Conservation (phyloP, 1,284 basidiomycete species). For the Schizophyllum amplum region DNA sequence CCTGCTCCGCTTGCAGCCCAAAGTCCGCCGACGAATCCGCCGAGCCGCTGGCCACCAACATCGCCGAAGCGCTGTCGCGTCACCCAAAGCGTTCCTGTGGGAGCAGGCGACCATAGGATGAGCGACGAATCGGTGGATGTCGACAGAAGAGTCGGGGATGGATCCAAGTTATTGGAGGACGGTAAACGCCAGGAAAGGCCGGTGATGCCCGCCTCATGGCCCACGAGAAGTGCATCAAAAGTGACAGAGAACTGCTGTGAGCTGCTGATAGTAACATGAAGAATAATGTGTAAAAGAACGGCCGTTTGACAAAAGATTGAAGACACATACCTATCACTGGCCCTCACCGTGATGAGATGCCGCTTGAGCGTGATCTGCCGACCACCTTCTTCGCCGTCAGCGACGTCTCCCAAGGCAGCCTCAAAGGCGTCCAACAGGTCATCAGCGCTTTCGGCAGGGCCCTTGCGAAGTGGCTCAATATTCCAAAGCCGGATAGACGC, state of each 20-base stretch:
- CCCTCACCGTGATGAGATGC: constrained; percentile 64
- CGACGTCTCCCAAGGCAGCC: constrained; percentile 62
- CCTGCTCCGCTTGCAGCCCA: constrained; percentile 61
- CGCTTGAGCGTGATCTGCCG: constrained; percentile 80
- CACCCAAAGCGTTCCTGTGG: constrained; percentile 67
- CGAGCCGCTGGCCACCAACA: constrained; percentile 80
- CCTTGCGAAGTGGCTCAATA: constrained; percentile 38
- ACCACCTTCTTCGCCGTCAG: constrained; percentile 62
- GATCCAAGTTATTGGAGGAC: not conserved
- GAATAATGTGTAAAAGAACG: constrained; percentile 4
- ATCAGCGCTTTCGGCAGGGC: constrained; percentile 24
- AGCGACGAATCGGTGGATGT: constrained; percentile 90
- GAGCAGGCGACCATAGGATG: constrained; percentile 83
- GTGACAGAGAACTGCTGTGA: constrained; percentile 64
- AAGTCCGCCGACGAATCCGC: constrained; percentile 83
- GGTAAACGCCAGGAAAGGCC: constrained; percentile 79
- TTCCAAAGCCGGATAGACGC: constrained; percentile 88
- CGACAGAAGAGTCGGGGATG: constrained; percentile 60
- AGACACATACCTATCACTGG: constrained; percentile 37
- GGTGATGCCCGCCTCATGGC: constrained; percentile 90
- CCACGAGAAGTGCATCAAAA: constrained; percentile 86
- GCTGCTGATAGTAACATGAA: constrained; percentile 28
- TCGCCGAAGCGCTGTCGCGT: constrained; percentile 87
- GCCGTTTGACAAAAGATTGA: not conserved
- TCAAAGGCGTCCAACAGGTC: constrained; percentile 86